A percentile compares a stretch with the other conserved stretches of the same genome.
Evolutionary conservation across 345 rosid species (phyloP).

Genomic region (Eucalyptus decipiens): DNA sequence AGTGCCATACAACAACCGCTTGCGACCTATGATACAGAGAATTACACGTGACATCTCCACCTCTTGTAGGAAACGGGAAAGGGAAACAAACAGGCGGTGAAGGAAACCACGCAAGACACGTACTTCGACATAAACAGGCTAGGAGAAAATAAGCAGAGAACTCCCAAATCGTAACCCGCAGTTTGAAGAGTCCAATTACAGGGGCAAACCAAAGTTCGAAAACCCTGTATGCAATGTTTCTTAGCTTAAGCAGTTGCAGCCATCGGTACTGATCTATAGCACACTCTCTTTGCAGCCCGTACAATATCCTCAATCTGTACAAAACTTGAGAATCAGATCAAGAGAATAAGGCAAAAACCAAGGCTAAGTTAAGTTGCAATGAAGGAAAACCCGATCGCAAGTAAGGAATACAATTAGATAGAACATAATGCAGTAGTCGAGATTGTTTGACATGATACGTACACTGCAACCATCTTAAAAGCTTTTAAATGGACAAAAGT

Average conservation of each 20-base stretch:
- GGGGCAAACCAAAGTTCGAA: neutral
- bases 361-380: neutral
- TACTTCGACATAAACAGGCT: neutral
- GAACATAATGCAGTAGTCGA: neutral
- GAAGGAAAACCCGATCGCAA: neutral
- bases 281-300: slow-evolving; percentile 57
- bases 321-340: neutral
- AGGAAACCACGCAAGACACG: neutral
- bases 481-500: neutral
- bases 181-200: neutral
- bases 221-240: neutral
- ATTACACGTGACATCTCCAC: neutral
- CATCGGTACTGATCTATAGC: slow-evolving; percentile 33
- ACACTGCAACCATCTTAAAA: neutral
- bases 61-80: neutral
- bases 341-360: neutral
- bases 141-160: neutral
- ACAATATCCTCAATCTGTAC: slow-evolving; percentile 48
- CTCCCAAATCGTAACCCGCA: neutral
- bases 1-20: neutral
- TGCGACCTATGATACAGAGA: neutral
- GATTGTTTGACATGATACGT: neutral
- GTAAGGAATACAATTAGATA: neutral
- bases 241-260: slow-evolving; percentile 16
- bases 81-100: neutral